A percentile compares a stretch with the other conserved stretches of the same genome.
Conservation (phyloP, 164 flowering plant genomes). For the Umbilicus rupestris region DNA sequence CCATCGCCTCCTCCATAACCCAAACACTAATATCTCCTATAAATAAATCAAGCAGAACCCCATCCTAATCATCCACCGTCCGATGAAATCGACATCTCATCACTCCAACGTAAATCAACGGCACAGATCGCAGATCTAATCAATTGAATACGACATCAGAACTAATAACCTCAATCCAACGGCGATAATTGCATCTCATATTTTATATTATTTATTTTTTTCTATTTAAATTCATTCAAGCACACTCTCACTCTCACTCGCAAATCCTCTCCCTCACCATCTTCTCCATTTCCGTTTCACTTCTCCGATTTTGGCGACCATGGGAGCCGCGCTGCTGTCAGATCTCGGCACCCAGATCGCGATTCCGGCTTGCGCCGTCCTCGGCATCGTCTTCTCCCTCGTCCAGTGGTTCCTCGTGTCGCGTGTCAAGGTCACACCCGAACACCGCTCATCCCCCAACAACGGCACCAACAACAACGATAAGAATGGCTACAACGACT, state of each 20-base stretch:
- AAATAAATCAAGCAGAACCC: neutral
- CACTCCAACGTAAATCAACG: neutral
- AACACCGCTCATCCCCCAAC: slow-evolving; percentile 19
- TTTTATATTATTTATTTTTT: neutral
- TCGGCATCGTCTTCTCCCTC: slow-evolving; percentile 62
- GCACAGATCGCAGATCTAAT: neutral
- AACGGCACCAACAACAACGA: slow-evolving; percentile 15
- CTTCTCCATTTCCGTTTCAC: neutral
- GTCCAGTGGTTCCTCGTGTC: slow-evolving; percentile 67
- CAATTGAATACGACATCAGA: neutral
- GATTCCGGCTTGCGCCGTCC: slow-evolving; percentile 60
- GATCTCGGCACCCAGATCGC: slow-evolving; percentile 55
- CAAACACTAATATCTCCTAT: too few relatives aligned
- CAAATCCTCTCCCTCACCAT: neutral
- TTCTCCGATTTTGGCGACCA: slow-evolving; percentile 11
- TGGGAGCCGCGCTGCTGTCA: slow-evolving; percentile 27
- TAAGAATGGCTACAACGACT: slow-evolving; percentile 52
- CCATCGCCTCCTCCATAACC: too few relatives aligned
- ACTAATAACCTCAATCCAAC: neutral
- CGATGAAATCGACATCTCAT: slow-evolving; percentile 6
- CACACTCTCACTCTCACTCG: neutral
- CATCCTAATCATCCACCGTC: neutral
- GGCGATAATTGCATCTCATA: neutral
- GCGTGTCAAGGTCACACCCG: slow-evolving; percentile 46
- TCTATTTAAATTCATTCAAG: neutral